Base-by-base conservation (phyloP, 2,329 filamentous ascomycete genomes). In the Fusarium illudens region DNA sequence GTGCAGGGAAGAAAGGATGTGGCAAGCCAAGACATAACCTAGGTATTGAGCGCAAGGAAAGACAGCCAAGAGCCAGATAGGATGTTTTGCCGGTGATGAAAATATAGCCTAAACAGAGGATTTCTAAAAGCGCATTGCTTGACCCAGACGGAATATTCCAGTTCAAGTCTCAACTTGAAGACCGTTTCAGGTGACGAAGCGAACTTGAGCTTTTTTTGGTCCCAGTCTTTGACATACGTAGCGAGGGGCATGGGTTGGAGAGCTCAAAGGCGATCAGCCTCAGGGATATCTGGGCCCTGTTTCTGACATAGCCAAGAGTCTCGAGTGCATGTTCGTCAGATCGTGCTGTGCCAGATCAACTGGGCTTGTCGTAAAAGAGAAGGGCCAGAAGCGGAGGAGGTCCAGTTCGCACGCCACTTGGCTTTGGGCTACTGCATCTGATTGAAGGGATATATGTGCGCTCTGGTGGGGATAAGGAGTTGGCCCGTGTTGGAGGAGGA, bases 381-480 rank as follows among this genome's bases (percentile, higher is more conserved):
- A 12, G 17, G 20, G 17, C 19, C 22, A 13, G 30, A 51, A 51
- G 48, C 11, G 48, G 48, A 51, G 48, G 22, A 34, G 19, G 29
- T 33, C 30, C 71, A 93, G 93, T 84, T 94, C 92, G 17, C 96
- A 96, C 83, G 93, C 96, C 75, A 92, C 92, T 67, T 96, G 73
- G 93, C 91, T 29, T 87, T 97, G 72, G 92, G 92, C 37, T 89
- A 90, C 65, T 93, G 95, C 81, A 95, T 93, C 22, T 93, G 92
- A 58, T 89, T 97, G 77, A 89, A 89, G 73, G 88, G 97, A 60
- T 88, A 88, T 64, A 94, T 27, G 42, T 51, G 48, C n/a, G n/a
- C 34, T 51, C 25, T 44, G 25, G 39, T 20, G 48, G 30, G 30
- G 34, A 27, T 13, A 20, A 30, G 19, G 20, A 54, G 20, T 19